Evolutionary conservation across 805 yeast species (phyloP), one percentile per base, ranked within the genome.

Genomic region (Priceomyces carsonii): DNA sequence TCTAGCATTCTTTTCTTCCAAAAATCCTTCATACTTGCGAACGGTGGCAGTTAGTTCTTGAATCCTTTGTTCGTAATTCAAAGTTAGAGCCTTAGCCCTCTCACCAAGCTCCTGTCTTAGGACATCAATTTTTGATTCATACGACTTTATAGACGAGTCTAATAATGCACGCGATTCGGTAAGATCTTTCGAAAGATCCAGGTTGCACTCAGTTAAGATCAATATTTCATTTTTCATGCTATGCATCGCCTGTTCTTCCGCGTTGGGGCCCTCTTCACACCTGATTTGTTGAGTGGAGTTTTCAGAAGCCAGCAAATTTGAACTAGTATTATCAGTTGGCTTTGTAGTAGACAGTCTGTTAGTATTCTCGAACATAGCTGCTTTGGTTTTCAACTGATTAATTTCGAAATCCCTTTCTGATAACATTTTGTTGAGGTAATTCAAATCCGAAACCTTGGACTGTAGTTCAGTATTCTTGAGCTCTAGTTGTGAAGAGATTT

Each of bases 1-100:
- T 25, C 48, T 45, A 3, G 56, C 39, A 35, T 66, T 59, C 39
- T 64, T 63, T 33, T 66, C 71, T 29, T 66, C 71, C 3, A 68
- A 36, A 14, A 61, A 38, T 1, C 50, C 43, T 42, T 68, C 74
- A 40, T 55, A 66, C 44, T 51, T 59, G 8, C 53, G 38, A 2
- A 66, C 42, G 5, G 55, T 47, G 12, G 53, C 42, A 9, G 49
- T 42, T 14, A 67, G 46, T 28, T 67, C 71, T 36, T 59, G 62
- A 17, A 67, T 53, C 32, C 54, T 61, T 30, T 53, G 57, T 33
- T 67, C 72, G 39, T 60, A 56, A 20, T 52, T 63, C 1, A 42
- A 43, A 4, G 53, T 46, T 22, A 51, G 45, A 8, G 48, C 35
- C 13, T 53, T 44, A 10, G 62, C 37, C 8, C 48, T 52, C 10